Evolutionary conservation across 192 early-diverging fungal species (phyloP).

Genomic region (Backusella liffmaniae): DNA sequence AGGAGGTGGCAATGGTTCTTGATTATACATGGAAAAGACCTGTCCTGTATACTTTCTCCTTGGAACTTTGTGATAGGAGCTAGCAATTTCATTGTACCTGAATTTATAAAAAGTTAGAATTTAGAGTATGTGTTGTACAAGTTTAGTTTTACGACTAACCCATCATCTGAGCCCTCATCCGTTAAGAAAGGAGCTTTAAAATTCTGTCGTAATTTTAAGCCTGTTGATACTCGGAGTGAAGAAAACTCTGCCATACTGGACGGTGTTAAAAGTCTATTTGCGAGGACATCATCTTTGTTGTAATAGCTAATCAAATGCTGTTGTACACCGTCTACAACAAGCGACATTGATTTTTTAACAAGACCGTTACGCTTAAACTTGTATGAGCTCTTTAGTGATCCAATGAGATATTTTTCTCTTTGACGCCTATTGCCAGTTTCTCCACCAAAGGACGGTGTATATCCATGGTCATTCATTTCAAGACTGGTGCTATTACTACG

Average conservation of each 20-base stretch:
- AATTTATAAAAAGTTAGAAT: neutral
- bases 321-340: slow-evolving; percentile 58
- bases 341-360: slow-evolving; percentile 79
- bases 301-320: slow-evolving; percentile 61
- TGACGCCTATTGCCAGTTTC: slow-evolving; percentile 11
- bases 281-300: slow-evolving; percentile 55
- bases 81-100: neutral
- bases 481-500: neutral
- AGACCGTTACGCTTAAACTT: slow-evolving; percentile 61
- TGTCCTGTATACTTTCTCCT: slow-evolving; percentile 5
- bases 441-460: neutral
- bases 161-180: slow-evolving; percentile 9
- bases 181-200: slow-evolving; percentile 46
- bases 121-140: neutral
- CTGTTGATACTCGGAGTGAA: slow-evolving; percentile 52
- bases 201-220: slow-evolving; percentile 53
- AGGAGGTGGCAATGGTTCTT: neutral
- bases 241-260: slow-evolving; percentile 46
- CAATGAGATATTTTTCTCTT: slow-evolving; percentile 52
- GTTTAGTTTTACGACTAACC: slow-evolving; percentile 3
- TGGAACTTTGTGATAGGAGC: neutral
- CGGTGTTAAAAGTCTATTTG: slow-evolving; percentile 47
- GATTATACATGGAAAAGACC: neutral
- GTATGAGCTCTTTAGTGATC: slow-evolving; percentile 52
- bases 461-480: neutral